Conservation (phyloP, 2,329 filamentous ascomycete species). For the Dothideomycetes sp. region DNA sequence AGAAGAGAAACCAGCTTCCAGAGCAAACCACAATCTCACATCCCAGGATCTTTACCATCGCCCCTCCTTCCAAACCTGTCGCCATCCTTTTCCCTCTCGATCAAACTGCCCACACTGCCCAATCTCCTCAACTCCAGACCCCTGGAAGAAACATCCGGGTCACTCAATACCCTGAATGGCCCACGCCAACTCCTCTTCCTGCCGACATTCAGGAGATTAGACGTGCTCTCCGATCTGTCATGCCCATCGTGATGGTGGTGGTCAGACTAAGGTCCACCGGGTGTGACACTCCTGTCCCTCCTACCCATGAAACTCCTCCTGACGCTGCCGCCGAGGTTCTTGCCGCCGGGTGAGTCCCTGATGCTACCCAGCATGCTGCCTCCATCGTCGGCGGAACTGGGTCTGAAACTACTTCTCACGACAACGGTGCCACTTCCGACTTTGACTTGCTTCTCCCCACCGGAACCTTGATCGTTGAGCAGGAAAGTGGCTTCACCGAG, state of each 20-base stretch:
- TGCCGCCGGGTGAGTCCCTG: conserved; percentile 3
- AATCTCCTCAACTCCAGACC: no score
- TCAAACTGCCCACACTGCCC: no score
- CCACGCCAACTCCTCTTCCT: no score
- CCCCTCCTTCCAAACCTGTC: no score
- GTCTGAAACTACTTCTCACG: conserved; percentile 63
- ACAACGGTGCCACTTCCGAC: conserved; percentile 70
- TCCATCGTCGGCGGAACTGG: conserved; percentile 14
- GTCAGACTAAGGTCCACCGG: conserved; percentile 1
- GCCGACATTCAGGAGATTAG: no score
- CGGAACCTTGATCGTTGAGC: conserved; percentile 67
- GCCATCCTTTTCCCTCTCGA: no score
- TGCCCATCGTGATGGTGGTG: not conserved
- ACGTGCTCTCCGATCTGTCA: no score
- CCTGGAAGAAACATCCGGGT: no score
- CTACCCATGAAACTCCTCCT: conserved; percentile 15
- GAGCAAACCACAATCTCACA: no score
- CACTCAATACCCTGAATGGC: no score
- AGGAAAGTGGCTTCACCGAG: conserved; percentile 85
- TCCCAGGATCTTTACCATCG: no score
- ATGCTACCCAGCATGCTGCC: conserved; percentile 2
- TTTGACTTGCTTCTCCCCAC: conserved; percentile 58
- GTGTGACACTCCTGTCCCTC: conserved; percentile 14
- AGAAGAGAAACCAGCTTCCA: no score
- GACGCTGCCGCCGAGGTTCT: not conserved